Evolutionary conservation across 2,329 filamentous ascomycete species (phyloP), one percentile per base, ranked within the genome.

Genomic region (Samsoniella hepiali): DNA sequence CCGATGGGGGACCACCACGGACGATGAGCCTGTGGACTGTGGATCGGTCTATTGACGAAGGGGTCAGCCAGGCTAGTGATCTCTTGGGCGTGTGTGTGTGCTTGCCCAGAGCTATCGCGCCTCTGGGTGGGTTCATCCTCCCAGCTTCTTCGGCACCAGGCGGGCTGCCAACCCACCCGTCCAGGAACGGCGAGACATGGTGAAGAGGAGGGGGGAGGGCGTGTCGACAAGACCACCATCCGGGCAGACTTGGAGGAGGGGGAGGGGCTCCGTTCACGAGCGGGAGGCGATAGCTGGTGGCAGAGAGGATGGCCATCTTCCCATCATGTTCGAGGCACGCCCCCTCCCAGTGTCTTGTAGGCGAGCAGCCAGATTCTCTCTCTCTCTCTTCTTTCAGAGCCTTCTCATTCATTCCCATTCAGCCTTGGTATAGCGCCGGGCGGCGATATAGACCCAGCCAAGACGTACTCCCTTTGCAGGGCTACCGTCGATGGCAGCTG

Each of bases 1-100:
- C 34, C 5, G 44, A 72, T 68, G 69, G 69, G 66, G 71, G 22
- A 22, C 68, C 67, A 63, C 13, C 60, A 70, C 68, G 69, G 69
- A 69, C 70, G 70, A 60, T 65, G 45, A 45, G 44, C 54, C 61
- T 55, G 63, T 55, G 50, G 62, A 62, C 49, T 56, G 63, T 57
- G 64, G 59, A 58, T 53, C 63, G 32, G 49, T 45, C 40, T 53
- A 64, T 57, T 59, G 63, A 64, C 29, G 42, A 59, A 65, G 47
- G 22, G 45, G 42, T 47, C 62, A 34, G n/a, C 22, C 38, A 32
- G 55, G 62, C 62, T 63, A 63, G 55, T 58, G 55, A 45, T 60
- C 45, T 53, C 17, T 15, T 6, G 31, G 36, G 49, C 34, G 49
- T 60, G 58, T 53, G 34, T 47, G 57, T 40, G 34, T 59, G 34